Conservation (phyloP, 805 yeast species). For the Saccharomycopsis vini region DNA sequence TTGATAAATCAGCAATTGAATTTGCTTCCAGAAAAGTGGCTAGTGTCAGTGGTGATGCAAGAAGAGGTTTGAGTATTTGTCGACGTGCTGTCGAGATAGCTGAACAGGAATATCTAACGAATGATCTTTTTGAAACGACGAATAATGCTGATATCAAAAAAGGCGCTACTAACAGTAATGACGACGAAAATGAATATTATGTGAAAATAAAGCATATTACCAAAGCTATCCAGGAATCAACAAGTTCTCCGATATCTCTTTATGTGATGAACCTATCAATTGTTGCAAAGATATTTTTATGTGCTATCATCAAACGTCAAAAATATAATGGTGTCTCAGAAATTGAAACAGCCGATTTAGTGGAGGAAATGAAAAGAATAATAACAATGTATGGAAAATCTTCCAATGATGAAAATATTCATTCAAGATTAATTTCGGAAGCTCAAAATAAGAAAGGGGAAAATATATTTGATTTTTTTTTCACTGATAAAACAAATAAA, state of each 20-base stretch:
- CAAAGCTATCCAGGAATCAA: constrained; percentile 71
- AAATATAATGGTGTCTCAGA: constrained; percentile 67
- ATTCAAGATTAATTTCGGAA: constrained; percentile 2
- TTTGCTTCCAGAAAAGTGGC: constrained; percentile 93
- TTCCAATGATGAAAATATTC: constrained; percentile 7
- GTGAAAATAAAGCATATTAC: constrained; percentile 70
- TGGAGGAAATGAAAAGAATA: constrained; percentile 63
- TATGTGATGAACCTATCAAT: constrained; percentile 55
- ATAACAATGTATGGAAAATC: constrained; percentile 31
- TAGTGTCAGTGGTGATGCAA: constrained; percentile 93
- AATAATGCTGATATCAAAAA: too few relatives aligned
- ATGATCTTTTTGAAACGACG: too few relatives aligned
- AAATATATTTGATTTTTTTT: constrained; percentile 11
- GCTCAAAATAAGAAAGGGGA: neutral
- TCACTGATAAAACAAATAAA: neutral
- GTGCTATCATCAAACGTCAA: constrained; percentile 53
- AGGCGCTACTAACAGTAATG: constrained; percentile 18
- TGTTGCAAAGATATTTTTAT: constrained; percentile 62
- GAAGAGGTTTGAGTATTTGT: constrained; percentile 83
- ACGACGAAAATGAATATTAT: constrained; percentile 34
- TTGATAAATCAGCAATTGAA: constrained; percentile 68
- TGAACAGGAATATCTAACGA: constrained; percentile 45
- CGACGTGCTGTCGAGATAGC: constrained; percentile 86
- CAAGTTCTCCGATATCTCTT: constrained; percentile 59
- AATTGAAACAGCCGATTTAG: constrained; percentile 61